Evolutionary conservation across 116 monocot genomes (phyloP).

Genomic region (Zostera marina): DNA sequence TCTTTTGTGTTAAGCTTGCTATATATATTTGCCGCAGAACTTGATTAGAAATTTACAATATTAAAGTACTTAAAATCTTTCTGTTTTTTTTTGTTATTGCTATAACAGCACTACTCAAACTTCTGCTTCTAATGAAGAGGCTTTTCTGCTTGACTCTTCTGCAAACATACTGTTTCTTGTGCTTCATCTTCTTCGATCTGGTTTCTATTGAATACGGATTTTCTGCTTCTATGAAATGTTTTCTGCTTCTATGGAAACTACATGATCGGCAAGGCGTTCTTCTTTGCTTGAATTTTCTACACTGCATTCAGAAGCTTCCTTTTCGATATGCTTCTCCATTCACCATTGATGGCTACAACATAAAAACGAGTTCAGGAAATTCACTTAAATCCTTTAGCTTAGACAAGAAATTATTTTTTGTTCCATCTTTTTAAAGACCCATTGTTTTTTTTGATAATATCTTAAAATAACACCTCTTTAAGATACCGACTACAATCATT

Average conservation of each 20-base stretch:
- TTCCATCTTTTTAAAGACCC: no score
- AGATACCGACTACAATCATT: no score
- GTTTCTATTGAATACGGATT: conserved; percentile 1
- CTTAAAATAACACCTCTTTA: no score
- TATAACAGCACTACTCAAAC: conserved; percentile 7
- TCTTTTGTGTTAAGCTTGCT: conserved; percentile 1
- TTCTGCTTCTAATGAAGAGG: not conserved
- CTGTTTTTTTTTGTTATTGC: conserved; percentile 10
- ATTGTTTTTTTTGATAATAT: no score
- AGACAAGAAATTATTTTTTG: no score
- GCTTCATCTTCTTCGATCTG: conserved; percentile 5
- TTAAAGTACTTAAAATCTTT: conserved; percentile 1
- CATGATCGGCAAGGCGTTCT: not conserved
- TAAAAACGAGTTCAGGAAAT: no score
- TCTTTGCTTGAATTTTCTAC: not conserved
- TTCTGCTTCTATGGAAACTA: not conserved
- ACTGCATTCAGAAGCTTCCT: not conserved
- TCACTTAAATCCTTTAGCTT: no score
- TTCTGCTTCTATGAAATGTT: not conserved
- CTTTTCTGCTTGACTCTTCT: conserved; percentile 3
- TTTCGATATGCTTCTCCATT: no score
- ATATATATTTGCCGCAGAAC: not conserved
- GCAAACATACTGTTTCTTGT: conserved; percentile 8
- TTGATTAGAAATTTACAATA: not conserved
- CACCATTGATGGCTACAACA: no score